Base-by-base conservation (phyloP, 805 yeast genomes). In the Sungouiella blattae region DNA sequence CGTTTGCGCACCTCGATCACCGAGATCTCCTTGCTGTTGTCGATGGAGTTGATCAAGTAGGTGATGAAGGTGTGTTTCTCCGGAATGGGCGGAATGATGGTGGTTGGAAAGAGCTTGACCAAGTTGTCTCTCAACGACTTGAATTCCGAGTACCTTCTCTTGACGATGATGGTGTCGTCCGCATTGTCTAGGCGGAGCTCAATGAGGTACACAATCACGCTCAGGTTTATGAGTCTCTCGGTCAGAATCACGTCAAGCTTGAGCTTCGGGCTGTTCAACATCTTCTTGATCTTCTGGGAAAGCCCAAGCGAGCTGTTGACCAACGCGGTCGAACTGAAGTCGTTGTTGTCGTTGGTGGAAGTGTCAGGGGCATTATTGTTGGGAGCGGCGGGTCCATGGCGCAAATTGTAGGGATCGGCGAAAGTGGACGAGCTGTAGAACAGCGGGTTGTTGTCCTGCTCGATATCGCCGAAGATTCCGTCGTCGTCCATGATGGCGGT, bases 1-100 rank as follows among this genome's bases (percentile, higher is more conserved):
- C 80, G 54, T 26, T 64, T 69, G 34, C 82, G 61, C 51, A 71
- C 62, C 40, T 72, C 74, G n/a, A 76, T 69, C 30, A 67, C 57
- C 30, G 50, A 47, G 6, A 56, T 36, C 40, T 67, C 71, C 30
- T 60, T 57, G 32, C 60, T 39, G 36, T 50, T 60, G 37, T 65
- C 64, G 28, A 68, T 52, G n/a, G 71, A 58, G 34, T 64, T 65
- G 33, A 62, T 48, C 31, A 69, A 46, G 38, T 63, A 68, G 17
- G 67, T 58, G 28, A 74, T 60, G 11, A 77, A 44, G 2, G 80
- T 69, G 43, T 68, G 73, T 40, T 68, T 68, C 37, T 65, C 72
- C 1, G 73, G 73, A 5, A 68, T 65, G 4, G 73, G 72, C 2
- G 73, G 73, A 5, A 68, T 50, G 4, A 68, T 52, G 9, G 56